Evolutionary conservation across 345 rosid genomes (phyloP), one percentile per base, ranked within the genome.

Genomic region (Psidium friedrichsthalianum): DNA sequence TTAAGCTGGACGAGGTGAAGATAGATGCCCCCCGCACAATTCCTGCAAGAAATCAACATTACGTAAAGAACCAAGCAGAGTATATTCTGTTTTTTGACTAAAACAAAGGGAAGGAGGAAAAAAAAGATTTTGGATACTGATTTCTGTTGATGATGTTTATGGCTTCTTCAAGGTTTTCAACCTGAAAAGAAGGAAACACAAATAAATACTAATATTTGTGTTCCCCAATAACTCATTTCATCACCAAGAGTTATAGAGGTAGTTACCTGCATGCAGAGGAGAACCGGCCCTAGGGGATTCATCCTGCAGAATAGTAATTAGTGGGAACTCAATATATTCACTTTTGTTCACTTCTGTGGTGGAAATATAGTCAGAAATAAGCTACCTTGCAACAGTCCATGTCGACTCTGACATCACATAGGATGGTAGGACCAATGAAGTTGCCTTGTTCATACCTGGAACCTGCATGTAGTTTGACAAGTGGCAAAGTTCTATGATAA

Each of bases 1-100:
- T 96, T n/a, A 94, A 92, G 15, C 98, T 95, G 1, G 99, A 97
- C 54, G 94, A 74, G 10, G 99, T 97, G 89, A 97, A 97, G 56
- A 97, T 89, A 14, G 98, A 89, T 87, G 98, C 98, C 89, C 89
- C 99, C 99, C 55, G 94, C 92, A 27, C 97, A 95, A 52, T 93
- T 95, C 89, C 99, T 97, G 93, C 85, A 83, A 64, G 59, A 87
- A 49, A 49, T 78, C 27, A 4, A 36, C 25, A 11, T 40, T 20
- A 78, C 11, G 59, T 42, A 56, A 87, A 52, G 64, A 32, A 56
- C 64, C 1, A 7, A 42, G 29, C 52, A 5, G 14, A 16, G 15
- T 13, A n/a, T 49, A 20, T 36, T 11, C 21, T 74, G 86, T 49
- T 76, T 76, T 51, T 11, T 76, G 18, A 25, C 56, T 21, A 55